Percentiles rank a stretch among this genome's conserved stretches.
Evolutionary conservation across 2,329 filamentous ascomycete genomes (phyloP).

Genomic region (Nothopassalora personata): DNA sequence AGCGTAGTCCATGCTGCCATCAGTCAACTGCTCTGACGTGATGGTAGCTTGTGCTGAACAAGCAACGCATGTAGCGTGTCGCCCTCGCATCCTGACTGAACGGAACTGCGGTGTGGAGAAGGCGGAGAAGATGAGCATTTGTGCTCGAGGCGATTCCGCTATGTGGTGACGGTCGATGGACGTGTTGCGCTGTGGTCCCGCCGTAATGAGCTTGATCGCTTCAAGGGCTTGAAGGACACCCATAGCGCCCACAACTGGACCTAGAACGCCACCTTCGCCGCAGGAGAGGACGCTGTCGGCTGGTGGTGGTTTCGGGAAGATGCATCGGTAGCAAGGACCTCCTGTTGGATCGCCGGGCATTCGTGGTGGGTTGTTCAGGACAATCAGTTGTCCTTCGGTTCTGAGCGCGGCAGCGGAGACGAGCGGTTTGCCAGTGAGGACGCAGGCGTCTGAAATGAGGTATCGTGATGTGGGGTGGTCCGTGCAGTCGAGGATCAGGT

Average conservation of each 20-base stretch:
- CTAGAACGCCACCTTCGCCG: slow-evolving; percentile 86
- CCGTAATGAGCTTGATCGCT: slow-evolving; percentile 73
- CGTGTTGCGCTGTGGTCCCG: slow-evolving; percentile 30
- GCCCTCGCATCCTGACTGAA: slow-evolving; percentile 65
- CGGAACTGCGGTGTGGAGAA: slow-evolving; percentile 58
- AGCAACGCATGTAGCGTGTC: slow-evolving; percentile 66
- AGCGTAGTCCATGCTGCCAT: slow-evolving; percentile 71
- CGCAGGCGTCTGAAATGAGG: slow-evolving; percentile 83
- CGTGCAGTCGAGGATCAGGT: slow-evolving; percentile 88
- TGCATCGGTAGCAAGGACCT: slow-evolving; percentile 87
- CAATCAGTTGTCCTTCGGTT: slow-evolving; percentile 82
- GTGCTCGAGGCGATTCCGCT: slow-evolving; percentile 31
- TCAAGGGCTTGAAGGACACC: slow-evolving; percentile 88
- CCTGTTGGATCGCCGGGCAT: slow-evolving; percentile 53
- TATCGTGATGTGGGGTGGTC: slow-evolving; percentile 90
- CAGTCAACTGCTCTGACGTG: slow-evolving; percentile 47
- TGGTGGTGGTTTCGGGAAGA: slow-evolving; percentile 84
- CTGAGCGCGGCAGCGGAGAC: slow-evolving; percentile 86
- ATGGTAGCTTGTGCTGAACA: slow-evolving; percentile 64
- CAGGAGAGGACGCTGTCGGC: slow-evolving; percentile 77
- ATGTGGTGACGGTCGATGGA: slow-evolving; percentile 15
- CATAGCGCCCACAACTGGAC: slow-evolving; percentile 89
- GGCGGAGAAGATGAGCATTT: slow-evolving; percentile 52
- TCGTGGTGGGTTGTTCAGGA: slow-evolving; percentile 74
- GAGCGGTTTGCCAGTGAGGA: slow-evolving; percentile 71